A percentile compares a stretch with the other conserved stretches of the same genome.
Conservation (phyloP, 2,329 filamentous ascomycete genomes). For the Colletotrichum tamarilloi region DNA sequence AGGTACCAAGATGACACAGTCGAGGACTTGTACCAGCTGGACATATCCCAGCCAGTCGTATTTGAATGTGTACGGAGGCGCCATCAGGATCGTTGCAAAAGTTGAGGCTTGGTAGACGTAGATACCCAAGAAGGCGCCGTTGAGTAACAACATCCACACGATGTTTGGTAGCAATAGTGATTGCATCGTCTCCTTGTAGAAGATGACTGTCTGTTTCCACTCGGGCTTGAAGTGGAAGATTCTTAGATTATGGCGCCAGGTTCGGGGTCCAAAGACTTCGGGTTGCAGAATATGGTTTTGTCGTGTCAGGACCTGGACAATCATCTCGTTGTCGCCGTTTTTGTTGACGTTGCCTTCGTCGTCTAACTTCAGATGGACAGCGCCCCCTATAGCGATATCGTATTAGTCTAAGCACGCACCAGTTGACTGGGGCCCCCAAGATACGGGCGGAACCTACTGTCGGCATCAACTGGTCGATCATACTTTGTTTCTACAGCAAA, state of each 20-base stretch:
- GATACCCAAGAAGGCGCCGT: slow-evolving; percentile 40
- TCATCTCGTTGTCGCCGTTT: not conserved
- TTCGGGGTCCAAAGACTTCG: slow-evolving; percentile 20
- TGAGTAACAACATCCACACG: slow-evolving; percentile 39
- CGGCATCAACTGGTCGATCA: slow-evolving; percentile 23
- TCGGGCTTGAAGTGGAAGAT: slow-evolving; percentile 36
- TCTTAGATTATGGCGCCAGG: slow-evolving; percentile 40
- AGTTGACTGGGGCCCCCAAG: not conserved
- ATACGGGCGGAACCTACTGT: slow-evolving; percentile 2
- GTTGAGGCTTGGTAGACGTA: slow-evolving; percentile 41
- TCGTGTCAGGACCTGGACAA: slow-evolving; percentile 7
- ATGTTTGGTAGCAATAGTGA: slow-evolving; percentile 37
- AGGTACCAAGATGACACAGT: slow-evolving; percentile 36
- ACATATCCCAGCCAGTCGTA: slow-evolving; percentile 37
- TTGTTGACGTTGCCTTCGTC: not conserved
- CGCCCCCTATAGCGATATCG: not conserved
- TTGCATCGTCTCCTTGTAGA: slow-evolving; percentile 37
- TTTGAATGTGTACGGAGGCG: slow-evolving; percentile 36
- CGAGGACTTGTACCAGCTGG: slow-evolving; percentile 37
- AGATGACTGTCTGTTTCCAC: slow-evolving; percentile 28
- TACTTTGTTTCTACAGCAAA: slow-evolving; percentile 39
- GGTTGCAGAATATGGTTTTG: slow-evolving; percentile 29
- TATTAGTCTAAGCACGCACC: not conserved
- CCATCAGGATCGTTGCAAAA: slow-evolving; percentile 37
- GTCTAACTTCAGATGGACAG: not conserved